These are phyloP conservation scores for Purshia tridentata DNA, from an alignment of 306 rosid species.

Conservation along the genomic window DNA sequence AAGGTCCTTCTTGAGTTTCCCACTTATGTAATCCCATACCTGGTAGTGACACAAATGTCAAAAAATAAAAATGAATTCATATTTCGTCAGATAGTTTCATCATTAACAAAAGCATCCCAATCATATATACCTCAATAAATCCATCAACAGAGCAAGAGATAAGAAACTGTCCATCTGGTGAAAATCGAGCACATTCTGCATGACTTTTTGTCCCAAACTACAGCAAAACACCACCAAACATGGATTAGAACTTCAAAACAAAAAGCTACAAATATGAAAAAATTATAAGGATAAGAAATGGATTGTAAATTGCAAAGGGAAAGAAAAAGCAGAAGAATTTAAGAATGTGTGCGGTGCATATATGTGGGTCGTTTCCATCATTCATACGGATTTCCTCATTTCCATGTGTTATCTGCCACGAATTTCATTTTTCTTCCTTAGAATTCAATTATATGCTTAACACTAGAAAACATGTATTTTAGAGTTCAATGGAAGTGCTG, in stretches of 20 bases:
- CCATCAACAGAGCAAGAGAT: conserved; percentile 96
- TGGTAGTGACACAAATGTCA: conserved; percentile 27
- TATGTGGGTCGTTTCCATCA: too few relatives aligned
- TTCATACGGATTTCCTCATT: too few relatives aligned
- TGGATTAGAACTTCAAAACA: neutral
- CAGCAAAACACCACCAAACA: neutral
- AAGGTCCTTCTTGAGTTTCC: conserved; percentile 97
- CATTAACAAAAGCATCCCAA: conserved; percentile 14
- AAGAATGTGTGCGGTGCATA: too few relatives aligned
- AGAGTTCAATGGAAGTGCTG: too few relatives aligned
- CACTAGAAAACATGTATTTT: too few relatives aligned
- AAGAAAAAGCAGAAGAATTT: neutral
- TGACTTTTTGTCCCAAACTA: conserved; percentile 97
- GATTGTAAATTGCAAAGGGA: neutral
- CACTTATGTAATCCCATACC: conserved; percentile 98
- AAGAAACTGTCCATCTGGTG: conserved; percentile 99
- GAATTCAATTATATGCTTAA: too few relatives aligned
- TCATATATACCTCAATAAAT: conserved; percentile 76
- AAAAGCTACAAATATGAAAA: neutral
- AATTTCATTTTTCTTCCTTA: too few relatives aligned
- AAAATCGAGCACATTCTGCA: conserved; percentile 94
- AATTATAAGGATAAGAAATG: neutral
- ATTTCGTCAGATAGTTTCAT: conserved; percentile 6
- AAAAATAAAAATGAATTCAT: conserved; percentile 14
- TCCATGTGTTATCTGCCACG: too few relatives aligned